Conservation (phyloP, 306 rosid genomes). For the peach (Prunus persica) region Prunus_persica_NCBIv2 NC_034015.1:7158501-7159000, state of each 20-base stretch:
- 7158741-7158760: constrained; percentile 36
- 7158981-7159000: too few relatives aligned
- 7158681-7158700: constrained; percentile 6
- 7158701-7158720: constrained; percentile 1
- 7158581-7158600: too few relatives aligned
- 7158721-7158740: not conserved
- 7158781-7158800: not conserved
- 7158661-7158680: constrained; percentile 31
- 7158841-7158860: not conserved
- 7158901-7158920: constrained; percentile 17
- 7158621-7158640: not conserved
- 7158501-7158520: too few relatives aligned
- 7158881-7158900: constrained; percentile 39
- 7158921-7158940: not conserved
- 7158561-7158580: too few relatives aligned
- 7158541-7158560: too few relatives aligned
- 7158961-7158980: too few relatives aligned
- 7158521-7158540: too few relatives aligned
- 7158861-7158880: constrained; percentile 48
- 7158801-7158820: not conserved
- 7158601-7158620: too few relatives aligned
- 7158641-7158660: constrained; percentile 39
- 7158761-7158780: constrained; percentile 58
- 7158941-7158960: constrained; percentile 2
- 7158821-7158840: not conserved